A percentile compares a stretch with the other conserved stretches of the same genome.
phyloP scores from a whole-genome alignment of 768 basidiomycete species.

The Lactifluus subvellereus region DNA sequence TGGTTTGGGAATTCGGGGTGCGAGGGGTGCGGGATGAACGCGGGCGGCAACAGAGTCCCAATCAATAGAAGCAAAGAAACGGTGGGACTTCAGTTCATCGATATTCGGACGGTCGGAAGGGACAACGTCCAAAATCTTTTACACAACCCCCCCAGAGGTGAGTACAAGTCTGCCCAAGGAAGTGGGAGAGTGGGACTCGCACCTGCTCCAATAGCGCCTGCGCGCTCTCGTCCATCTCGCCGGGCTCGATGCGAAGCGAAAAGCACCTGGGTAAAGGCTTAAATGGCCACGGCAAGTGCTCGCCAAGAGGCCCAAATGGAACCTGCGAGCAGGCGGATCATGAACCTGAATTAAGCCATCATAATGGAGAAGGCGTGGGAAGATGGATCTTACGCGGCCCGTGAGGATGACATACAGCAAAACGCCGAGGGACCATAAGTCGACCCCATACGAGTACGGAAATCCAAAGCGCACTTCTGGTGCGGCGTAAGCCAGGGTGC shows the following conservation, averaged over 20 bases:
- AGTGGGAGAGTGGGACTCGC: too few species aligned
- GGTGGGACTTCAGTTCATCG: conserved; percentile 19
- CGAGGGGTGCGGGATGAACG: conserved; percentile 7
- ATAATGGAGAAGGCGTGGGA: too few species aligned
- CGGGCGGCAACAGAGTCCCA: conserved; percentile 17
- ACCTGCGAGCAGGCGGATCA: conserved; percentile 1
- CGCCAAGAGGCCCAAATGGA: conserved; percentile 23
- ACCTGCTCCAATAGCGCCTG: conserved; percentile 16
- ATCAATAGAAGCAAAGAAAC: conserved; percentile 20
- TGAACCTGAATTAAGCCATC: not conserved
- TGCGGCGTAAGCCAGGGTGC: conserved; percentile 21
- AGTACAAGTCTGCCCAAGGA: not conserved
- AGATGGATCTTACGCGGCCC: conserved; percentile 17
- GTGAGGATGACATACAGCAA: conserved; percentile 23
- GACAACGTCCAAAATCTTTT: conserved; percentile 14
- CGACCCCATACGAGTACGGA: conserved; percentile 24
- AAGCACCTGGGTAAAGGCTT: not conserved
- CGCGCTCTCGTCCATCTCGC: conserved; percentile 22
- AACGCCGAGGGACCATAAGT: conserved; percentile 25
- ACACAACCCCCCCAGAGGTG: not conserved
- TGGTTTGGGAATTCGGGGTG: conserved; percentile 6
- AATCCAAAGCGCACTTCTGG: conserved; percentile 22
- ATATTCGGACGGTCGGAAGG: conserved; percentile 17
- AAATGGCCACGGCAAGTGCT: not conserved
- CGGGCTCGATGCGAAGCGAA: conserved; percentile 8